phyloP scores from a whole-genome alignment of 2,329 filamentous ascomycete species.

The Shiraia bambusicola region DNA sequence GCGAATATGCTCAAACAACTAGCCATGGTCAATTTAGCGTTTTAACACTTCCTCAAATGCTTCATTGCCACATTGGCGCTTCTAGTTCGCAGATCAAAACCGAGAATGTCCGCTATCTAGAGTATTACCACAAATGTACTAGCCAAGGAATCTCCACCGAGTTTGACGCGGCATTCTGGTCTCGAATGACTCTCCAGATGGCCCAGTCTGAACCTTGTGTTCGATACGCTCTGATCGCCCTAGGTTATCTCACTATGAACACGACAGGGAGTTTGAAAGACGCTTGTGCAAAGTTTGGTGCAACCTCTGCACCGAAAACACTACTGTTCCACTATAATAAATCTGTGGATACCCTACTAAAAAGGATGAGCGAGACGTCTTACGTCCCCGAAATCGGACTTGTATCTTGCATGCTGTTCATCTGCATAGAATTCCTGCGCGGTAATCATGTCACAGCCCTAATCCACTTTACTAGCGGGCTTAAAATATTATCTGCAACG shows the following conservation, averaged over 20 bases:
- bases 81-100: slow-evolving; percentile 13
- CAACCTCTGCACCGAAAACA: slow-evolving; percentile 18
- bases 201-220: slow-evolving; percentile 46
- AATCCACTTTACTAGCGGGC: slow-evolving; percentile 48
- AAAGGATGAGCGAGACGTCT: slow-evolving; percentile 33
- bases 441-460: slow-evolving; percentile 46
- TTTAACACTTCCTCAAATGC: neutral
- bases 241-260: slow-evolving; percentile 41
- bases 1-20: slow-evolving; percentile 15
- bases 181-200: slow-evolving; percentile 45
- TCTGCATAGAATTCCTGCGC: slow-evolving; percentile 48
- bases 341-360: slow-evolving; percentile 41
- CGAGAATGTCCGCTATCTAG: slow-evolving; percentile 23
- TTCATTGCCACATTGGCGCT: slow-evolving; percentile 5
- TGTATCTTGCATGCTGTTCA: slow-evolving; percentile 49
- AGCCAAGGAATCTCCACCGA: slow-evolving; percentile 38
- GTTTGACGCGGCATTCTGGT: slow-evolving; percentile 46
- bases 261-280: slow-evolving; percentile 25
- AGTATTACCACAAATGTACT: slow-evolving; percentile 49
- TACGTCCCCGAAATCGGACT: slow-evolving; percentile 41
- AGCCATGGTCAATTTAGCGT: slow-evolving; percentile 6
- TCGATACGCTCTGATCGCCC: slow-evolving; percentile 47
- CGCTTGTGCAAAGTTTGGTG: slow-evolving; percentile 12
- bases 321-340: slow-evolving; percentile 47
- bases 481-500: slow-evolving; percentile 33